Base-by-base conservation (phyloP, 2,329 filamentous ascomycete genomes). In the Apiospora pterosperma region DNA sequence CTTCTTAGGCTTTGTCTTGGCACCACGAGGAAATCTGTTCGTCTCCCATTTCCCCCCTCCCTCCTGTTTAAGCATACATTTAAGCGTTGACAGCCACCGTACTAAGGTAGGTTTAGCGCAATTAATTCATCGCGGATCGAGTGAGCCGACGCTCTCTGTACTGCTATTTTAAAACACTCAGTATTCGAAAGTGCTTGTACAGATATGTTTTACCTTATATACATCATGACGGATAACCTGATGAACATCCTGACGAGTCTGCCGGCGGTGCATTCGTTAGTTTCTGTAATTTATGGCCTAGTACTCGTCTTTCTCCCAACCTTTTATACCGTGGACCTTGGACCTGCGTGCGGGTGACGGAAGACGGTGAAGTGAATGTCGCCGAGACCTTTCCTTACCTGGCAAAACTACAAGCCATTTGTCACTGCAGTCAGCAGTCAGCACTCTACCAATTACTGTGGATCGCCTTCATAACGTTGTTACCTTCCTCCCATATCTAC, bases 31-130 rank as follows among this genome's bases (percentile, higher is more conserved):
- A 61, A 60, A 60, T 60, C 58, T 60, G 44, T 31, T 55, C 28
- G 48, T 55, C 48, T 55, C 48, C 28, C 28, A 31, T 23, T 21
- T n/a, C 58, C 55, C 58, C 38, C 39, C 60, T 44, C 60, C 60
- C 48, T 42, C 60, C 39, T 34, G 60, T 62, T 62, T 62, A 62
- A 62, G 60, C 60, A 62, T 62, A 62, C 39, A 62, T 62, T 62
- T 62, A 62, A 62, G 60, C 60, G 60, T 62, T 62, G 60, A 36
- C 41, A 62, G 39, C 60, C 39, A 62, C 25, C 41, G 60, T 23
- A 48, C 39, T 31, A 42, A 62, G 39, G 4, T 44, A 7, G 39
- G 38, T 25, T 16, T 62, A 62, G 60, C 60, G 14, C 28, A 36
- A 48, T 48, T 41, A 48, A 62, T 41, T 62, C 60, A 21, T 36